phyloP scores from a whole-genome alignment of 2,329 filamentous ascomycete species.

The Ampelomyces quisqualis region DNA sequence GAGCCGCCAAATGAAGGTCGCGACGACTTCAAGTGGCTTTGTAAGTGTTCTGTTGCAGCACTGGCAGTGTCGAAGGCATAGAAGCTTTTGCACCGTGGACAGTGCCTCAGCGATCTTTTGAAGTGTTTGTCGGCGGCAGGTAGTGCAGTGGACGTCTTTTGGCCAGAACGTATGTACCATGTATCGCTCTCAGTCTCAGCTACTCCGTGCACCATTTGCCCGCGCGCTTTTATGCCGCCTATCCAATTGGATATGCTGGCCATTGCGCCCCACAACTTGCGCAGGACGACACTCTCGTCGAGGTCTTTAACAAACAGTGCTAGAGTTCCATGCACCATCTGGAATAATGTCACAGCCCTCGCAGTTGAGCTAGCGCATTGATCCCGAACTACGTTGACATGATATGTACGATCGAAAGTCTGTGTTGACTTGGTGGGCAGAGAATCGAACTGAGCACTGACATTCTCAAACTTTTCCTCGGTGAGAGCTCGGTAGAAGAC shows the following conservation, averaged over 20 bases:
- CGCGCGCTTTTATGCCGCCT: constrained; percentile 3
- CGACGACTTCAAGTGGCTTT: constrained; percentile 14
- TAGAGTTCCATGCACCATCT: constrained; percentile 16
- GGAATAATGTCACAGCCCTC: constrained; percentile 13
- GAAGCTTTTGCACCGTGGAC: constrained; percentile 17
- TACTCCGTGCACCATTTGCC: constrained; percentile 8
- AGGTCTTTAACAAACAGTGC: constrained; percentile 27
- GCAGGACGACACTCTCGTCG: constrained; percentile 20
- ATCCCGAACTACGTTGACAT: constrained; percentile 16
- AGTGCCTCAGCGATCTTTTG: constrained; percentile 16
- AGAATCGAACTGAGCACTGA: constrained; percentile 2
- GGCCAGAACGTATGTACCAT: constrained; percentile 23
- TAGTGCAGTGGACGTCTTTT: constrained; percentile 4
- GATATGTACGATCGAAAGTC: constrained; percentile 6
- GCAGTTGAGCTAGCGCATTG: constrained; percentile 15
- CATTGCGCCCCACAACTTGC: constrained; percentile 33
- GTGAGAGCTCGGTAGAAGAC: constrained; percentile 27
- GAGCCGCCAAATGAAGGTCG: background rate
- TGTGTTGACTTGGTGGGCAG: background rate
- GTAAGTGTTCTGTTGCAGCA: constrained; percentile 26
- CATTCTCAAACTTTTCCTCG: constrained; percentile 14
- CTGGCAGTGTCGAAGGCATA: constrained; percentile 13
- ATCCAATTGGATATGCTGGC: constrained; percentile 13
- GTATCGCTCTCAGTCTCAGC: background rate
- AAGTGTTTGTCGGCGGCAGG: constrained; percentile 15